Percentiles rank a stretch among this genome's conserved stretches.
Conservation (phyloP, 495 filamentous ascomycete genomes). For the Gamarada debralockiae region DNA sequence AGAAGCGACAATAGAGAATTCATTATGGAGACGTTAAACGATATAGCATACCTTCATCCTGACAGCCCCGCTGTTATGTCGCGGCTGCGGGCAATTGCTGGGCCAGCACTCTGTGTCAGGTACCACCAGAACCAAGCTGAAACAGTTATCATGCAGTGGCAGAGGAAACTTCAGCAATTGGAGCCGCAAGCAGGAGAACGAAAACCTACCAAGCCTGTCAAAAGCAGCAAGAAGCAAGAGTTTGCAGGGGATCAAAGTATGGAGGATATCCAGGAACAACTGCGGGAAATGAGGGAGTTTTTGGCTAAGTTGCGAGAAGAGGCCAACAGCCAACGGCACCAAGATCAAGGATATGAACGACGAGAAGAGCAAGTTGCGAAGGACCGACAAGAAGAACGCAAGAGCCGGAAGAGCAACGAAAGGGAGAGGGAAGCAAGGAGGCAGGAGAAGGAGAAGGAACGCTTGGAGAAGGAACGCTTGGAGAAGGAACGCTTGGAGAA, state of each 20-base stretch:
- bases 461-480: not conserved
- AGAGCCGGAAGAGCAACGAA: not conserved
- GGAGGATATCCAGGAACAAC: not conserved
- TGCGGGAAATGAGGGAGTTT: slow-evolving; percentile 1
- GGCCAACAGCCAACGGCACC: not conserved
- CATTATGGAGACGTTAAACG: slow-evolving; percentile 6
- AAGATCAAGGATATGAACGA: not conserved
- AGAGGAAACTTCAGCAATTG: slow-evolving; percentile 9
- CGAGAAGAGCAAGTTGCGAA: not conserved
- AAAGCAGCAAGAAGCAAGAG: not conserved
- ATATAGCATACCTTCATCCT: slow-evolving; percentile 13
- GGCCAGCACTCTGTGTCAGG: slow-evolving; percentile 13
- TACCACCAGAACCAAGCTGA: slow-evolving; percentile 17
- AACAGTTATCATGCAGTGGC: slow-evolving; percentile 7
- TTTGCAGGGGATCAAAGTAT: not conserved
- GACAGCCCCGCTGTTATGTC: slow-evolving; percentile 4
- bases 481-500: not conserved
- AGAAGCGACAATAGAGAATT: slow-evolving; percentile 5
- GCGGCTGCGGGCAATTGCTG: slow-evolving; percentile 8
- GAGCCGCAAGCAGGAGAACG: not conserved
- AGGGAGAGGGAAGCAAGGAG: not conserved
- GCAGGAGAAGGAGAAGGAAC: not conserved
- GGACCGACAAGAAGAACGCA: not conserved
- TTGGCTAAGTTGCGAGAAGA: slow-evolving; percentile 8
- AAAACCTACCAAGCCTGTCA: not conserved